Evolutionary conservation across 768 basidiomycete genomes (phyloP).

Genomic region (Crassisporium funariophilum): DNA sequence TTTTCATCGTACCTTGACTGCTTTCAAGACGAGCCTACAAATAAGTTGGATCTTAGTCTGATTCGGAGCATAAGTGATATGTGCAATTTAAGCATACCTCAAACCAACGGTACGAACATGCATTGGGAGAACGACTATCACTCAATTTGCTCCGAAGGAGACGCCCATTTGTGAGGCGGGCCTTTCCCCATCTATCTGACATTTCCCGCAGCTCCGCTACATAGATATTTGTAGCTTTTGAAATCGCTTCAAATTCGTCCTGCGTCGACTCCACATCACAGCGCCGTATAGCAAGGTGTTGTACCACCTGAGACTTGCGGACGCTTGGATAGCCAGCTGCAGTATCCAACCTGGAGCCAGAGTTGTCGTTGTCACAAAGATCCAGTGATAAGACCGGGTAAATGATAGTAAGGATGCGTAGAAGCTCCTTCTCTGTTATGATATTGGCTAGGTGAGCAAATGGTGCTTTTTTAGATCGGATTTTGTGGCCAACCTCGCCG

Average conservation of each 20-base stretch:
- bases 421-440: slow-evolving; percentile 1
- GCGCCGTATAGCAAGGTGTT: too few species aligned
- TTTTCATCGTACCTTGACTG: background rate
- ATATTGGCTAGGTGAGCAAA: slow-evolving; percentile 27
- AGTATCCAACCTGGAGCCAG: too few species aligned
- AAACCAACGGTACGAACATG: background rate
- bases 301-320: too few species aligned
- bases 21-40: background rate
- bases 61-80: too few species aligned
- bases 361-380: background rate
- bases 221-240: too few species aligned
- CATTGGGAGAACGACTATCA: background rate
- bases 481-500: slow-evolving; percentile 27
- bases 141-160: too few species aligned
- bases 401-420: background rate
- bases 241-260: too few species aligned
- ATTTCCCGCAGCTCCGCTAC: too few species aligned
- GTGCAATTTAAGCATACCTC: background rate
- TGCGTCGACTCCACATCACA: too few species aligned
- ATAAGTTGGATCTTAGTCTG: background rate
- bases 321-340: too few species aligned
- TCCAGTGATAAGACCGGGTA: slow-evolving; percentile 4
- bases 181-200: background rate
- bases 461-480: slow-evolving; percentile 29
- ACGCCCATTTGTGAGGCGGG: background rate